Percentiles rank a stretch among this genome's conserved stretches.
phyloP scores from a whole-genome alignment of 2,329 filamentous ascomycete species.

The Aspergillus chevalieri region DNA sequence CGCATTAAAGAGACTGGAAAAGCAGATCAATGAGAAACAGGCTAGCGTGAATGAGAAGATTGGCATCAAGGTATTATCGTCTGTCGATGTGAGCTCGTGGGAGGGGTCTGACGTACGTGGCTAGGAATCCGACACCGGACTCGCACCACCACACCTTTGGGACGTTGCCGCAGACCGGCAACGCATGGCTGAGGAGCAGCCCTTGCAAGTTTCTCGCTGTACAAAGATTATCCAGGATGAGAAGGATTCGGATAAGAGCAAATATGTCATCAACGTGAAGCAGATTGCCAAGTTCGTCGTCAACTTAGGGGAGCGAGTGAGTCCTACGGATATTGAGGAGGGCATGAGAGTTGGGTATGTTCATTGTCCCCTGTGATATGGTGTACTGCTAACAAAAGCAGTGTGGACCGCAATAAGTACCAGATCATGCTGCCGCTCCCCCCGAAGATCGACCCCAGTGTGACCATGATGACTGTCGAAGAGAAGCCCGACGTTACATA shows the following conservation, averaged over 20 bases:
- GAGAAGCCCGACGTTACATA: conserved; percentile 99
- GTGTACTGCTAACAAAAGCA: conserved; percentile 15
- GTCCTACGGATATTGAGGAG: conserved; percentile 97
- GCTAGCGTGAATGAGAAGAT: conserved; percentile 99
- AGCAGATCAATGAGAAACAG: conserved; percentile 99
- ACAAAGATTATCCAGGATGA: conserved; percentile 99
- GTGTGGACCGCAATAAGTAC: conserved; percentile 97
- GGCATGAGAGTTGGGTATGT: conserved; percentile 88
- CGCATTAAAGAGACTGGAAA: conserved; percentile 92
- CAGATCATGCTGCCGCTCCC: conserved; percentile 94
- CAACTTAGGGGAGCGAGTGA: conserved; percentile 92
- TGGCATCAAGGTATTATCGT: conserved; percentile 45
- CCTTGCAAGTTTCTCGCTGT: conserved; percentile 92
- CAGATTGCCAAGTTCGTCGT: conserved; percentile 99
- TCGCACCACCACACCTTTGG: conserved; percentile 97
- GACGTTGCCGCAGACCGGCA: conserved; percentile 96
- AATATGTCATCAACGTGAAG: conserved; percentile 99
- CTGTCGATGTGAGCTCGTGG: conserved; percentile 4
- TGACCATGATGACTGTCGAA: conserved; percentile 99
- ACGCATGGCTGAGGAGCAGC: conserved; percentile 97
- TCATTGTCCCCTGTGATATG: background rate
- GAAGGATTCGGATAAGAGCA: conserved; percentile 94
- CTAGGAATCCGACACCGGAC: conserved; percentile 94
- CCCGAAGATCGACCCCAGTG: conserved; percentile 96
- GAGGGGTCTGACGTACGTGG: conserved; percentile 23